Conservation (phyloP, 2,329 filamentous ascomycete genomes). For the Apiospora saccharicola region DNA sequence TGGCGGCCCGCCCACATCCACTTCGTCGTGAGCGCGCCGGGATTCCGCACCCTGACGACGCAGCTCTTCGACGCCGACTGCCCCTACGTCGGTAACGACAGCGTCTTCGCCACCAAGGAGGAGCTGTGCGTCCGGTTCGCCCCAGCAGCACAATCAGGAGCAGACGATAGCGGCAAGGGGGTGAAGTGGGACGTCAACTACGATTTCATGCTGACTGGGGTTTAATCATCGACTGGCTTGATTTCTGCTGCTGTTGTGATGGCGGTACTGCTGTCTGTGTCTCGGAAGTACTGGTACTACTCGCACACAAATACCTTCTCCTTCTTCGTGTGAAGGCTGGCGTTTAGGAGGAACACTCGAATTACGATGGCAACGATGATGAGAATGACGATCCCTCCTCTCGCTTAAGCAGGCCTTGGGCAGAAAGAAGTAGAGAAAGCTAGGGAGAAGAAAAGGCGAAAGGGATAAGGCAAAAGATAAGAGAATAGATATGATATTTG, state of each 20-base stretch:
- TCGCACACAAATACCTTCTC: background rate
- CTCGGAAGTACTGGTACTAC: background rate
- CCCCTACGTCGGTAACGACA: conserved; percentile 63
- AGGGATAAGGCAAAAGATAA: too few relatives aligned
- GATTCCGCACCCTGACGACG: conserved; percentile 63
- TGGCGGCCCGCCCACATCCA: conserved; percentile 68
- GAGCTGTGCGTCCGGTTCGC: conserved; percentile 54
- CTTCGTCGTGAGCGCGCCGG: conserved; percentile 54
- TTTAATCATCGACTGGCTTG: background rate
- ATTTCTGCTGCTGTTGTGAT: background rate
- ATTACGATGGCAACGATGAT: background rate
- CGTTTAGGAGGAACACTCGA: background rate
- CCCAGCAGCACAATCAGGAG: conserved; percentile 41
- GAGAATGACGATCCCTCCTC: background rate
- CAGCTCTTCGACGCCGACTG: conserved; percentile 78
- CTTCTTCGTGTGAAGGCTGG: background rate
- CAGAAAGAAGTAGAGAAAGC: background rate
- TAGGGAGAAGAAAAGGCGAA: background rate
- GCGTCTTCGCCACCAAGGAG: conserved; percentile 63
- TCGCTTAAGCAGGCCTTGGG: background rate
- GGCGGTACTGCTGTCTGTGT: background rate
- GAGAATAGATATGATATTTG: background rate
- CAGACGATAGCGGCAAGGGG: conserved; percentile 55
- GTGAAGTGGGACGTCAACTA: conserved; percentile 67
- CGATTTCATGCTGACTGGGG: conserved; percentile 53